phyloP scores from a whole-genome alignment of 441 rosid species.

The Gossypium davidsonii region DNA sequence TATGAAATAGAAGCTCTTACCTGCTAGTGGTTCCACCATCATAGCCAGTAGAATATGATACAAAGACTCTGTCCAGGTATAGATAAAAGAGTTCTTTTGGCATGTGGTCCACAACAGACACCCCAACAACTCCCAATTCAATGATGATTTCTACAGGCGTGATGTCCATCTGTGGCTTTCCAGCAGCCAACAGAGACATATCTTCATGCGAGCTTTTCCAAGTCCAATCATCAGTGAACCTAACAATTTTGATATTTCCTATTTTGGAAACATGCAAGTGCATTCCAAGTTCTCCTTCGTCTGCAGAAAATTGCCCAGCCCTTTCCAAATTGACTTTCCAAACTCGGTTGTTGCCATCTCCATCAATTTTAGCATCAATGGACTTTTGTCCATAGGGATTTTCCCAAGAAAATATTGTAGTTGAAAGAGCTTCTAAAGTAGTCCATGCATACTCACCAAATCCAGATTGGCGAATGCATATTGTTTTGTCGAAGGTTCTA shows the following conservation, averaged over 20 bases:
- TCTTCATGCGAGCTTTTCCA: conserved; percentile 34
- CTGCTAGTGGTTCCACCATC: conserved; percentile 94
- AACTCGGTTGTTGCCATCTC: conserved; percentile 31
- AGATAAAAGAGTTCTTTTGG: conserved; percentile 82
- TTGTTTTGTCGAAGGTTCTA: conserved; percentile 51
- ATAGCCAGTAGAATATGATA: conserved; percentile 87
- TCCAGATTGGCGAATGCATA: conserved; percentile 87
- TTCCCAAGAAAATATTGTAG: conserved; percentile 83
- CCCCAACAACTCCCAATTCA: conserved; percentile 86
- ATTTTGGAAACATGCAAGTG: conserved; percentile 62
- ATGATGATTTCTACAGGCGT: conserved; percentile 72
- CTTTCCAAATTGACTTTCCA: conserved; percentile 66
- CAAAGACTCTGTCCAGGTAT: conserved; percentile 71
- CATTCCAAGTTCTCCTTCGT: conserved; percentile 42
- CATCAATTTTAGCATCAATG: conserved; percentile 61
- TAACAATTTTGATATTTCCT: conserved; percentile 66
- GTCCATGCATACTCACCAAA: conserved; percentile 78
- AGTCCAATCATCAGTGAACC: conserved; percentile 47
- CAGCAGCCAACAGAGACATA: conserved; percentile 33
- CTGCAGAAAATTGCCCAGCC: conserved; percentile 39
- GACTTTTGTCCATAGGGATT: conserved; percentile 89
- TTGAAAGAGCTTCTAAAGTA: conserved; percentile 62
- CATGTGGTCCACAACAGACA: conserved; percentile 79
- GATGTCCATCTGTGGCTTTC: conserved; percentile 34
- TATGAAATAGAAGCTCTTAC: conserved; percentile 26